Percentiles rank a stretch among this genome's conserved stretches.
Conservation (phyloP, 2,329 filamentous ascomycete species). For the Fusarium camptoceras region DNA sequence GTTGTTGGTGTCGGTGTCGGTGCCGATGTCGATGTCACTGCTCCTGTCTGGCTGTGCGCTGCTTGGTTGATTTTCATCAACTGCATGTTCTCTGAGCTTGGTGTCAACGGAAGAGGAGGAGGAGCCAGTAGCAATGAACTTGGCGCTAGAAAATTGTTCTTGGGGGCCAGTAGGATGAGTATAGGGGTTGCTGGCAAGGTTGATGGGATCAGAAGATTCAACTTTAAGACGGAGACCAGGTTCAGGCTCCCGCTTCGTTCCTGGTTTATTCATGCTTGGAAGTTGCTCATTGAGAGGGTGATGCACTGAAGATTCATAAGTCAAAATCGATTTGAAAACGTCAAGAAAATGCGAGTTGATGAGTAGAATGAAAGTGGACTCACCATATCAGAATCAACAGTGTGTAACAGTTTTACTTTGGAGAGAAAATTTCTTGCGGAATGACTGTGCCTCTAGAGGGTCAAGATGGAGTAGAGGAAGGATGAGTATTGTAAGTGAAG, state of each 20-base stretch:
- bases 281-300: background rate
- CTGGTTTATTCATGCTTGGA: background rate
- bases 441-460: no score
- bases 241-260: background rate
- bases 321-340: background rate
- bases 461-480: no score
- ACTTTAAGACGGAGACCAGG: background rate
- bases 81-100: background rate
- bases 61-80: background rate
- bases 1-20: background rate
- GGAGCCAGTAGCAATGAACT: background rate
- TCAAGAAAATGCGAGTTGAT: background rate
- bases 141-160: background rate
- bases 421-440: no score
- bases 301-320: background rate
- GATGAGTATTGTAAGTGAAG: background rate
- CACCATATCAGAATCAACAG: background rate
- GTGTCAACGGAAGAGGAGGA: accelerated
- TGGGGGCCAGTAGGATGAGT: background rate
- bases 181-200: background rate
- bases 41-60: no score
- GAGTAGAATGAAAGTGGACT: background rate
- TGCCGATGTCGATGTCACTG: no score
- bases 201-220: background rate
- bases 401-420: background rate